Percentiles rank a stretch among this genome's conserved stretches.
Conservation (phyloP, 805 yeast genomes). For the Kodamaea laetipori region DNA sequence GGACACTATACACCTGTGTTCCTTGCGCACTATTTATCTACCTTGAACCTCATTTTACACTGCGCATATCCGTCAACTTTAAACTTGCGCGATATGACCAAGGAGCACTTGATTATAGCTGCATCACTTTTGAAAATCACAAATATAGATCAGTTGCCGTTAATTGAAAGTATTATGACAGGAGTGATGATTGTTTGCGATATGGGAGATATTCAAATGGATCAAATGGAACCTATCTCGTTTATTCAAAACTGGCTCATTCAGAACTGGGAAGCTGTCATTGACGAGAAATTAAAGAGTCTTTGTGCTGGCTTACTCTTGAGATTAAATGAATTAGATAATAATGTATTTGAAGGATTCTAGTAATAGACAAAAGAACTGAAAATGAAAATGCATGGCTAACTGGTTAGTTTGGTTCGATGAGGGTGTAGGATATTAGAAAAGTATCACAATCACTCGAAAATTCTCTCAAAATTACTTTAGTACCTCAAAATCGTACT, state of each 20-base stretch:
- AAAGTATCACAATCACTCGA: no score
- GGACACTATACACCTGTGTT: constrained; percentile 59
- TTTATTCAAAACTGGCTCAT: constrained; percentile 31
- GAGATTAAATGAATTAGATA: constrained; percentile 21
- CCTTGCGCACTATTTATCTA: constrained; percentile 58
- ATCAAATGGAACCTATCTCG: constrained; percentile 22
- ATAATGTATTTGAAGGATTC: neutral
- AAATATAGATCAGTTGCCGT: constrained; percentile 31
- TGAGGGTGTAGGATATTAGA: no score
- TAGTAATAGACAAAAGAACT: neutral
- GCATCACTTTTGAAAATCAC: constrained; percentile 24
- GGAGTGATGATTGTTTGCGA: constrained; percentile 40
- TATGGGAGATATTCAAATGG: constrained; percentile 31
- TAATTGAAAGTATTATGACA: constrained; percentile 41
- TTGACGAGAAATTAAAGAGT: constrained; percentile 39
- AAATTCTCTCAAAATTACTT: no score
- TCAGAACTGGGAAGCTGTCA: constrained; percentile 35
- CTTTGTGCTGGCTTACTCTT: constrained; percentile 43
- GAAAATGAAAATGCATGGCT: no score
- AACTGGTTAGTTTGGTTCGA: no score
- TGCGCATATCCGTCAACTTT: constrained; percentile 57
- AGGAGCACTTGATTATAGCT: constrained; percentile 48
- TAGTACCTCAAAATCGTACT: no score
- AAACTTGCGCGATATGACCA: constrained; percentile 57
- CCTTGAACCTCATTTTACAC: constrained; percentile 57